Evolutionary conservation across 352 stramenopile genomes (phyloP), one percentile per base, ranked within the genome.

Genomic region (Saprolegnia parasitica): DNA sequence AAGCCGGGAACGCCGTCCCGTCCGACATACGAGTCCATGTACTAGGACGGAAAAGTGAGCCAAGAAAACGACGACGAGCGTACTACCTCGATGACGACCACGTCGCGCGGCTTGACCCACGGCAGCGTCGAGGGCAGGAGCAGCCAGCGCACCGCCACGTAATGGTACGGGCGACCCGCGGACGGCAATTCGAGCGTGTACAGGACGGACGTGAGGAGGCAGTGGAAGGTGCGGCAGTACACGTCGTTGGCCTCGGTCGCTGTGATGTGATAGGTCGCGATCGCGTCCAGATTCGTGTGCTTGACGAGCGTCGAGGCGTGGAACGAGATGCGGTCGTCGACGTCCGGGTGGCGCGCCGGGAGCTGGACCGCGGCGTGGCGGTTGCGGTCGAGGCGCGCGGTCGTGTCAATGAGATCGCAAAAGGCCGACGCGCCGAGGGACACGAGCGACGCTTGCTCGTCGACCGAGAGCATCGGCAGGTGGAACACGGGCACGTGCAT

Each of bases 1-100:
- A 81, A 93, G 10, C 83, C 83, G 35, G 81, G 82, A 20, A 79
- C 79, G 16, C 84, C 83, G 46, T 76, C 63, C 8, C 68, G 58
- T 15, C 81, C 80, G 0, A 75, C 65, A 73, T 86, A 91, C 1
- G 56, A 52, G 21, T 65, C 56, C 20, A 65, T 23, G 35, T 65
- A 65, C 56, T 65, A 40, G 5, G 20, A 40, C 11, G 32, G 11
- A 42, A 5, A 37, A 5, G 54, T 37, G n/a, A 42, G 23, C n/a
- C 16, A 4, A 11, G 9, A n/a, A 4, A 23, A 37, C 18, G 4
- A n/a, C 5, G 26, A n/a, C n/a, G n/a, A n/a, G n/a, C n/a, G n/a
- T n/a, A 26, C 5, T n/a, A 65, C 56, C 56, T 65, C 56, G 0
- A 65, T 6, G 9, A 65, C 56, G 56, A 65, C 56, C 21, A 65